Percentiles rank a stretch among this genome's conserved stretches.
These are phyloP conservation scores for Marsdenia floribunda DNA, from an alignment of 257 asterid species.

Conservation along the genomic window DNA sequence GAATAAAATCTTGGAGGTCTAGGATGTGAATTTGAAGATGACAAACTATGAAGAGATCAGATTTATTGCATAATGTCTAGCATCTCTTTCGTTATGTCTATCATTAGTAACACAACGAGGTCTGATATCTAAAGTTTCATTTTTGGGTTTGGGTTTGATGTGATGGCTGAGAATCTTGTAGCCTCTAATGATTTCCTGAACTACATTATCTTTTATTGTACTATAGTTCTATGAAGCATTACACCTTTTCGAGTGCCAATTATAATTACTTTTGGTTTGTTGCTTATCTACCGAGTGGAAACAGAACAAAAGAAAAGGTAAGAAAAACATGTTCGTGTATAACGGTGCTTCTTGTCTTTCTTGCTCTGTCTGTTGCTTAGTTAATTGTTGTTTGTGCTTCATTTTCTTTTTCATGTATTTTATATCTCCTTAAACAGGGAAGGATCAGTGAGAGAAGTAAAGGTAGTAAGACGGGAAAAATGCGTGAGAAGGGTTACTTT, in stretches of 20 bases:
- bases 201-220: neutral
- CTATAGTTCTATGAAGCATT: neutral
- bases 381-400: neutral
- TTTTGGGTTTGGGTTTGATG: neutral
- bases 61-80: neutral
- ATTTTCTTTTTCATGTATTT: neutral
- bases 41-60: neutral
- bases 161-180: neutral
- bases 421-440: constrained; percentile 24
- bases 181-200: neutral
- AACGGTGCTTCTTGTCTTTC: neutral
- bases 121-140: neutral
- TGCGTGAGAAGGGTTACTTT: constrained; percentile 22
- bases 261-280: neutral
- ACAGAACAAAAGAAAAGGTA: neutral
- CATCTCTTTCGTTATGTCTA: neutral
- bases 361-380: neutral
- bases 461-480: constrained; percentile 15
- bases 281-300: neutral
- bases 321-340: neutral
- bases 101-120: neutral
- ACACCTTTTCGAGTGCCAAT: neutral
- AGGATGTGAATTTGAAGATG: neutral
- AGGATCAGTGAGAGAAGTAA: constrained; percentile 12
- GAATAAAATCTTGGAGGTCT: neutral